A percentile compares a stretch with the other conserved stretches of the same genome.
Conservation (phyloP, 2,329 filamentous ascomycete species). For the Xylaria multiplex region DNA sequence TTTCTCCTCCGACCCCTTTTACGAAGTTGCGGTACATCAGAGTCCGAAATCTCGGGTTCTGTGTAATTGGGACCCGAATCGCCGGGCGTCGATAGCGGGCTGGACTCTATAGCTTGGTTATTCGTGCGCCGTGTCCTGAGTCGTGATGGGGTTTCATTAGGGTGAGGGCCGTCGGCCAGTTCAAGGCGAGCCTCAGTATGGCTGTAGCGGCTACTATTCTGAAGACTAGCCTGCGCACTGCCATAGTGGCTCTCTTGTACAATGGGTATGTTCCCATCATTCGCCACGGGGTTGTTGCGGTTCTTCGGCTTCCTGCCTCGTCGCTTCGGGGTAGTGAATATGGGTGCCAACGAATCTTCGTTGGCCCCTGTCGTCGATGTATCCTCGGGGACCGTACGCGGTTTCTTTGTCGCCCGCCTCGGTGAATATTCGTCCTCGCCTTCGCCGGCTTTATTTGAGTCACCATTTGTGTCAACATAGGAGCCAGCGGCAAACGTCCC, state of each 20-base stretch:
- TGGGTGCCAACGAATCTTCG: slow-evolving; percentile 31
- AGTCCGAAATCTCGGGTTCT: slow-evolving; percentile 39
- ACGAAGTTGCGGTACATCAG: slow-evolving; percentile 35
- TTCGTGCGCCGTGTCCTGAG: slow-evolving; percentile 38
- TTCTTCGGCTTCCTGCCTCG: slow-evolving; percentile 45
- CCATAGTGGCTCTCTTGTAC: slow-evolving; percentile 30
- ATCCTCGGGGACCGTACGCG: slow-evolving; percentile 35
- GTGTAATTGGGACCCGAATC: slow-evolving; percentile 36
- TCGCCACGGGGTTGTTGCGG: slow-evolving; percentile 7
- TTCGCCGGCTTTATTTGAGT: slow-evolving; percentile 29
- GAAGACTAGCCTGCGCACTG: slow-evolving; percentile 26
- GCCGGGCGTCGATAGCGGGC: slow-evolving; percentile 45
- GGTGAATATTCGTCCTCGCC: slow-evolving; percentile 37
- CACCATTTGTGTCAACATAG: slow-evolving; percentile 20
- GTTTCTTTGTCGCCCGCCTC: slow-evolving; percentile 40
- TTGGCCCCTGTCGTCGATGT: slow-evolving; percentile 36
- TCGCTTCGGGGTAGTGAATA: slow-evolving; percentile 39
- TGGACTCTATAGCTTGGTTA: slow-evolving; percentile 40
- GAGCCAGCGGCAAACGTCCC: slow-evolving; percentile 35
- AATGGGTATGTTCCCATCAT: slow-evolving; percentile 14
- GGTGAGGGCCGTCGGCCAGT: slow-evolving; percentile 39
- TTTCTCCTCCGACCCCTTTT: slow-evolving; percentile 36
- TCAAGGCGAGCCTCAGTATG: slow-evolving; percentile 46
- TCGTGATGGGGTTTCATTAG: slow-evolving; percentile 39
- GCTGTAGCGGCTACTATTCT: slow-evolving; percentile 39